Percentiles rank a stretch among this genome's conserved stretches.
These are phyloP conservation scores for Thermothelomyces thermophilus DNA, from an alignment of 2,329 filamentous ascomycete species.

Conservation along the genomic window DNA sequence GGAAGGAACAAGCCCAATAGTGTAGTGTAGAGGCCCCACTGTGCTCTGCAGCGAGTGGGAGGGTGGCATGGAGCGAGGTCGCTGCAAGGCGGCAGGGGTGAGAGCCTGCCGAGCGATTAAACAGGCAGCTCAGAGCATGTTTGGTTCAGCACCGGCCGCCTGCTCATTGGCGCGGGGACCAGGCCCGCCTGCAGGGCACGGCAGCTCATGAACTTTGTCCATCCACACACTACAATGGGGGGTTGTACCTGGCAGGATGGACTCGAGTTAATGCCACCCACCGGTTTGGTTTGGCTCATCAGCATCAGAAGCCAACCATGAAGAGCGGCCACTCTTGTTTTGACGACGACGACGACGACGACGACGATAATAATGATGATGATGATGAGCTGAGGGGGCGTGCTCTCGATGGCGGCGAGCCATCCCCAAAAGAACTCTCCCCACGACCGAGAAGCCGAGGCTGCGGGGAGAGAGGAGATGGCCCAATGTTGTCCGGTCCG, in stretches of 20 bases:
- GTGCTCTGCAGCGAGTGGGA: constrained; percentile 10
- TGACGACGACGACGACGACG: no score
- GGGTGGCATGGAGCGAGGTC: constrained; percentile 22
- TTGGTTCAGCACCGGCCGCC: no score
- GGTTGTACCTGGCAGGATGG: no score
- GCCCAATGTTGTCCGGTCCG: constrained; percentile 16
- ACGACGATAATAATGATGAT: no score
- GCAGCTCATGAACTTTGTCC: no score
- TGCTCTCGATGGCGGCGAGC: no score
- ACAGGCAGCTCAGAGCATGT: constrained; percentile 28
- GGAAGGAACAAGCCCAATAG: constrained; percentile 27
- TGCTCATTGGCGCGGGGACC: constrained; percentile 27
- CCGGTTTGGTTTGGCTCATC: no score
- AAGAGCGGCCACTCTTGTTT: no score
- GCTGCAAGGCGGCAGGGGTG: constrained; percentile 24
- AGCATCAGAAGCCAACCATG: no score
- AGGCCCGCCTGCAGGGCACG: constrained; percentile 19
- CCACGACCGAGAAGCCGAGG: constrained; percentile 11
- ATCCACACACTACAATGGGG: constrained; percentile 18
- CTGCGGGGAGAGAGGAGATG: constrained; percentile 9
- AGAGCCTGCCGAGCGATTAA: constrained; percentile 29
- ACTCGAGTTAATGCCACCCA: no score
- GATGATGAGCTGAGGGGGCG: no score
- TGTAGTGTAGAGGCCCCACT: constrained; percentile 29
- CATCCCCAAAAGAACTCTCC: constrained; percentile 4